Percentiles rank a stretch among this genome's conserved stretches.
Conservation (phyloP, 345 rosid species). For the Sonneratia caseolaris region DNA sequence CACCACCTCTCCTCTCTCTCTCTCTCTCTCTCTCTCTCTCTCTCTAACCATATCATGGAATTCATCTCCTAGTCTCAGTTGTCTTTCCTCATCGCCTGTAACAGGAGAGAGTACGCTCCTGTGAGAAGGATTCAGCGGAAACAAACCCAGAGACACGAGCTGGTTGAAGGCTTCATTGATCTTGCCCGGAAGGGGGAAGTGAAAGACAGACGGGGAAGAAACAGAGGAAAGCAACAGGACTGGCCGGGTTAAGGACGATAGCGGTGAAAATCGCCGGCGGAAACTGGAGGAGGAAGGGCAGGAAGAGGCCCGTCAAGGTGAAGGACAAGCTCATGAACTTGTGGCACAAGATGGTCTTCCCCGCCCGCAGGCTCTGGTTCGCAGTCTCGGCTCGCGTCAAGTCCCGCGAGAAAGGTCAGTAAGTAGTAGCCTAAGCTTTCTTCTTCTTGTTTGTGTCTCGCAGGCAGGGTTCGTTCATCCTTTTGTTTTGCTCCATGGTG, state of each 20-base stretch:
- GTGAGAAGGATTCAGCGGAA: no score
- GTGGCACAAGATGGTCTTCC: slow-evolving; percentile 50
- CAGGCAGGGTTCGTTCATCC: no score
- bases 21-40: neutral
- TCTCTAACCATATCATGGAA: neutral
- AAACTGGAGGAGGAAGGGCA: neutral
- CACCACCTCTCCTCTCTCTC: neutral
- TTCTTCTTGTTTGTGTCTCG: no score
- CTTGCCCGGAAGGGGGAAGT: no score
- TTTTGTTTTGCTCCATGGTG: no score
- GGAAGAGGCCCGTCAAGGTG: slow-evolving; percentile 5
- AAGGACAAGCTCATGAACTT: slow-evolving; percentile 30
- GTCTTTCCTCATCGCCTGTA: neutral
- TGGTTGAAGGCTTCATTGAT: no score
- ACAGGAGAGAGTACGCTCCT: no score
- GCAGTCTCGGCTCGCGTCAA: slow-evolving; percentile 42
- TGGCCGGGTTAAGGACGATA: slow-evolving; percentile 30
- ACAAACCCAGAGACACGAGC: no score
- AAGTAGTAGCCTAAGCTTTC: neutral
- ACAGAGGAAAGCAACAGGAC: neutral
- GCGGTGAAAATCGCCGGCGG: slow-evolving; percentile 19
- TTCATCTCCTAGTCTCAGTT: neutral
- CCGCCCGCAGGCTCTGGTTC: slow-evolving; percentile 38
- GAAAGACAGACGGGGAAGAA: no score
- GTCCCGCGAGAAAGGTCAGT: slow-evolving; percentile 35